These are phyloP conservation scores for Cryptococcus sp. DNA, from an alignment of 1,284 basidiomycete genomes.

Conservation along the genomic window DNA sequence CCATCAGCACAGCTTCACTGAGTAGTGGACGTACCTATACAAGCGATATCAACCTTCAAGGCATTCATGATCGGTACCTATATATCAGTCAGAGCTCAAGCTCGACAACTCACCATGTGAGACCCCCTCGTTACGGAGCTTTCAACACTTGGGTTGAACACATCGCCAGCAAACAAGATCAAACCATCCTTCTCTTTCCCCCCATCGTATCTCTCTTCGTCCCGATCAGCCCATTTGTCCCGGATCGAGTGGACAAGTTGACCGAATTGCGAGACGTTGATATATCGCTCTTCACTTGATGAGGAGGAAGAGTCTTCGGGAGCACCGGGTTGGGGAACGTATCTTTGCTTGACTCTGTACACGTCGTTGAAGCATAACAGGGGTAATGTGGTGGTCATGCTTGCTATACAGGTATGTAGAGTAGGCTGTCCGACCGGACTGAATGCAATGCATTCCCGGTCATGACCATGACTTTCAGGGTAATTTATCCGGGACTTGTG, in stretches of 20 bases:
- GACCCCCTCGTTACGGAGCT: slow-evolving; percentile 82
- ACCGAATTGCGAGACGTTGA: slow-evolving; percentile 51
- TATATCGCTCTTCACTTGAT: slow-evolving; percentile 16
- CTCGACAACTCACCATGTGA: slow-evolving; percentile 65
- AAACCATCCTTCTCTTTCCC: slow-evolving; percentile 61
- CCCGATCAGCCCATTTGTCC: slow-evolving; percentile 32
- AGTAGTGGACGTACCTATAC: slow-evolving; percentile 49
- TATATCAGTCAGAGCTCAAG: slow-evolving; percentile 26
- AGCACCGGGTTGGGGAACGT: slow-evolving; percentile 36
- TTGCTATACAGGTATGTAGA: no score
- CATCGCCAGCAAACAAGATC: slow-evolving; percentile 80
- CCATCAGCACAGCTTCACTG: slow-evolving; percentile 31
- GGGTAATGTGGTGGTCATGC: slow-evolving; percentile 29
- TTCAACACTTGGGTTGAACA: slow-evolving; percentile 80
- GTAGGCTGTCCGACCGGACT: no score
- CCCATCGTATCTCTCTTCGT: slow-evolving; percentile 2
- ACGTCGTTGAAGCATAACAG: slow-evolving; percentile 49
- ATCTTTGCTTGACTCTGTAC: slow-evolving; percentile 58
- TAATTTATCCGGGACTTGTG: no score
- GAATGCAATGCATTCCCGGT: no score
- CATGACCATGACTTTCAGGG: no score
- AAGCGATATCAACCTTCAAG: slow-evolving; percentile 42
- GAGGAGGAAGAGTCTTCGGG: slow-evolving; percentile 10
- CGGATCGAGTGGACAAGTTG: slow-evolving; percentile 38
- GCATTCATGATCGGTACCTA: slow-evolving; percentile 73